phyloP scores from a whole-genome alignment of 768 basidiomycete species.

The Sutorius australiensis region DNA sequence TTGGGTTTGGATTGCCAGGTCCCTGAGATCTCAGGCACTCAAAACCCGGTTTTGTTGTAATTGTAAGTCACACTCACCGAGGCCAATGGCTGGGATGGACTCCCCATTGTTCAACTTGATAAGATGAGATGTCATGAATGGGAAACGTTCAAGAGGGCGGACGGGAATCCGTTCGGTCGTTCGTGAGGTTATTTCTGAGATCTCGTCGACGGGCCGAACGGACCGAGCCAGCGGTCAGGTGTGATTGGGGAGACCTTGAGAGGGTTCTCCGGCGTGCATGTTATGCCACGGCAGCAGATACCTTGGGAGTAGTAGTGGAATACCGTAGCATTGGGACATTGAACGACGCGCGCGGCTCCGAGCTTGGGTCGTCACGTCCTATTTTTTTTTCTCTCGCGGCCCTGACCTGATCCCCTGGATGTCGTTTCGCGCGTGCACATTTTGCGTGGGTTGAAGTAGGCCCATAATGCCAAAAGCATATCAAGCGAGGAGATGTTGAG shows the following conservation, averaged over 20 bases:
- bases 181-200: background rate
- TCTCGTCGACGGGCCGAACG: conserved; percentile 16
- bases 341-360: background rate
- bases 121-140: conserved; percentile 37
- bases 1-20: conserved; percentile 80
- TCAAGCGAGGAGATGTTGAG: background rate
- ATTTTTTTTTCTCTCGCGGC: background rate
- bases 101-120: conserved; percentile 61
- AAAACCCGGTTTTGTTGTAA: conserved; percentile 1
- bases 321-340: background rate
- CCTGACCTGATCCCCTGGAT: too few species aligned
- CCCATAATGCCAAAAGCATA: too few species aligned
- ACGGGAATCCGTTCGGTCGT: background rate
- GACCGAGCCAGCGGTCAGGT: conserved; percentile 13
- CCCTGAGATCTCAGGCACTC: conserved; percentile 37
- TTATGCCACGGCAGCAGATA: background rate
- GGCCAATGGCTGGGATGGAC: conserved; percentile 54
- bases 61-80: conserved; percentile 43
- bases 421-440: background rate
- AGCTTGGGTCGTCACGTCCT: background rate
- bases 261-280: background rate
- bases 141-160: background rate
- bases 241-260: background rate
- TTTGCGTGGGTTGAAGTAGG: background rate
- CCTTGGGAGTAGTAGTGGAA: background rate